A percentile compares a stretch with the other conserved stretches of the same genome.
These are phyloP conservation scores for Ogataea hybrid DNA, from an alignment of 1,139 yeast genomes.

Conservation along the genomic window DNA sequence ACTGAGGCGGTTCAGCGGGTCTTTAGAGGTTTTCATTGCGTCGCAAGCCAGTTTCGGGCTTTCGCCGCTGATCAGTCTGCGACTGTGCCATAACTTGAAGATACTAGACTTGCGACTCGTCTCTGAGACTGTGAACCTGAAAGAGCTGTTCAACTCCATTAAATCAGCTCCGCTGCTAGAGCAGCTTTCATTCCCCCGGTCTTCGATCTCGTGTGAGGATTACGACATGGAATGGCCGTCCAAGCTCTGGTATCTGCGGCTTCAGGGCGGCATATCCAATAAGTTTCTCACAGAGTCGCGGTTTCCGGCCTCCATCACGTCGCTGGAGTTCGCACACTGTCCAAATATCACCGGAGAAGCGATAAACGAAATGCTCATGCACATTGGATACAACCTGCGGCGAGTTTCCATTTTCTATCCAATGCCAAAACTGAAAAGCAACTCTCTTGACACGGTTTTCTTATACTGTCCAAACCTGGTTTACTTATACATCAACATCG, in stretches of 20 bases:
- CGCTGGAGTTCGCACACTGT: conserved; percentile 82
- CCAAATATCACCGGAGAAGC: conserved; percentile 62
- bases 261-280: conserved; percentile 89
- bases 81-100: conserved; percentile 61
- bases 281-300: conserved; percentile 64
- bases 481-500: conserved; percentile 69
- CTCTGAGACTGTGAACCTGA: conserved; percentile 83
- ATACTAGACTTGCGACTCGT: conserved; percentile 82
- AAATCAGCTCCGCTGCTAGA: conserved; percentile 59
- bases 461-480: conserved; percentile 70
- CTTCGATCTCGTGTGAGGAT: conserved; percentile 74
- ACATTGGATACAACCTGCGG: conserved; percentile 63
- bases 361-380: conserved; percentile 55
- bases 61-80: conserved; percentile 78
- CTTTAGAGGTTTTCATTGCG: conserved; percentile 69
- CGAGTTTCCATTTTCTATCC: conserved; percentile 76
- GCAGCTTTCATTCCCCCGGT: conserved; percentile 82
- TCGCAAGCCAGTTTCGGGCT: conserved; percentile 95
- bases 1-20: conserved; percentile 67
- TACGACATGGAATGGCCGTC: conserved; percentile 75
- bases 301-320: conserved; percentile 70
- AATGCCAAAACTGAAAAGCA: conserved; percentile 72
- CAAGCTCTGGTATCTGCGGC: conserved; percentile 62
- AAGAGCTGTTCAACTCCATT: conserved; percentile 75
- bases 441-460: conserved; percentile 72